Conservation (phyloP, 306 rosid genomes). For the Nissolia schottii region DNA sequence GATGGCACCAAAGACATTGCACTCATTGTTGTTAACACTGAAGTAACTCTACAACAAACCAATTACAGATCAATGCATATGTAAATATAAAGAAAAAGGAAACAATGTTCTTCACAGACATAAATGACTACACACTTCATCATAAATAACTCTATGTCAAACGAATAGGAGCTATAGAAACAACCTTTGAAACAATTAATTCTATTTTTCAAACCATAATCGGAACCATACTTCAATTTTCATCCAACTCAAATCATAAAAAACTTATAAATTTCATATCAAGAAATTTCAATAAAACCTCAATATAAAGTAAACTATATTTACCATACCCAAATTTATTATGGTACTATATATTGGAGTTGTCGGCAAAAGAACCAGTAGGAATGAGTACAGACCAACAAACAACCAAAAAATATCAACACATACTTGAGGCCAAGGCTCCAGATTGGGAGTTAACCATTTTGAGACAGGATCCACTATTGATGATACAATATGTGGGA, state of each 20-base stretch:
- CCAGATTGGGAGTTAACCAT: conserved; percentile 43
- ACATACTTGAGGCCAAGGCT: conserved; percentile 90
- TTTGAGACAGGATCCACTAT: conserved; percentile 61
- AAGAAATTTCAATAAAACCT: neutral
- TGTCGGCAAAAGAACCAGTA: neutral
- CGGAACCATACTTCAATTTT: neutral
- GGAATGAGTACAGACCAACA: conserved; percentile 18
- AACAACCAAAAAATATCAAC: conserved; percentile 15
- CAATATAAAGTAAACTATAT: neutral
- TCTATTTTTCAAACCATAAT: neutral
- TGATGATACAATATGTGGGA: conserved; percentile 60
- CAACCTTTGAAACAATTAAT: neutral
- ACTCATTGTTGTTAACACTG: neutral
- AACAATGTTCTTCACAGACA: neutral
- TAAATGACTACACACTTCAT: neutral
- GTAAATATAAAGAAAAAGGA: neutral
- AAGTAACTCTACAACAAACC: neutral
- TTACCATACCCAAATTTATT: neutral
- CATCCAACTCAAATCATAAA: neutral
- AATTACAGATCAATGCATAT: neutral
- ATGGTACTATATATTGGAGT: neutral
- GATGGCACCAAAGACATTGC: neutral
- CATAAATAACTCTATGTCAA: neutral
- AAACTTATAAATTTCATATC: conserved; percentile 2
- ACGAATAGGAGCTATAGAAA: neutral